Evolutionary conservation across 495 filamentous ascomycete genomes (phyloP), one percentile per base, ranked within the genome.

Genomic region (Alectoria sarmentosa): DNA sequence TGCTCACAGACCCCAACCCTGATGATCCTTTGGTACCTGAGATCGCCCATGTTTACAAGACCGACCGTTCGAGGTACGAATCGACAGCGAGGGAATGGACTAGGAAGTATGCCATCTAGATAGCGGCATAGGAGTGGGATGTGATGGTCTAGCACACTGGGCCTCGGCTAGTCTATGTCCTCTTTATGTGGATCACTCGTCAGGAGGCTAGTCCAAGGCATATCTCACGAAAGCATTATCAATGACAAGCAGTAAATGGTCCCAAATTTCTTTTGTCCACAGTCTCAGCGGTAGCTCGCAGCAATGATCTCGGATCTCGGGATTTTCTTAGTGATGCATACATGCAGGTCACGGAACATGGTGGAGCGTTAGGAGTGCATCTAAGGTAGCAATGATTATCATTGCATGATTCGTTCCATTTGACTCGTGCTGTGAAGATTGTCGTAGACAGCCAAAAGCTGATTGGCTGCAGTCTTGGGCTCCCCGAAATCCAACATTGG

Each of bases 1-100:
- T 98, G 95, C 85, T 98, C 72, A 98, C 95, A 71, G 94, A 98
- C 79, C 94, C 94, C 68, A 98, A 98, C 84, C 94, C 94, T 55
- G 94, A 98, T 74, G 94, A 98, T 77, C 94, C 94, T 66, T 86
- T 98, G 64, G 94, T 98, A 58, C 94, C 94, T 61, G 94, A 98
- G 80, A 98, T 98, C 70, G 94, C 94, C 37, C 94, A 98, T 72
- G 94, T 98, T 72, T 98, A 98, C 88, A 98, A 98, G 90, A 97
- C 94, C 61, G 95, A 98, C 76, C 90, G 90, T 61, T 84, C 88
- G 64, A 84, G 91, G 72, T 98, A 98, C 77, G 95, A 98, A 80
- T 88, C 91, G 63, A 97, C 92, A 66, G 94, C 94, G 64, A 86
- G 94, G 72, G 94, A 98, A 78, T 98, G 95, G 94, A 98, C 94